phyloP scores from a whole-genome alignment of 768 basidiomycete species.

The Lepiota venenata region DNA sequence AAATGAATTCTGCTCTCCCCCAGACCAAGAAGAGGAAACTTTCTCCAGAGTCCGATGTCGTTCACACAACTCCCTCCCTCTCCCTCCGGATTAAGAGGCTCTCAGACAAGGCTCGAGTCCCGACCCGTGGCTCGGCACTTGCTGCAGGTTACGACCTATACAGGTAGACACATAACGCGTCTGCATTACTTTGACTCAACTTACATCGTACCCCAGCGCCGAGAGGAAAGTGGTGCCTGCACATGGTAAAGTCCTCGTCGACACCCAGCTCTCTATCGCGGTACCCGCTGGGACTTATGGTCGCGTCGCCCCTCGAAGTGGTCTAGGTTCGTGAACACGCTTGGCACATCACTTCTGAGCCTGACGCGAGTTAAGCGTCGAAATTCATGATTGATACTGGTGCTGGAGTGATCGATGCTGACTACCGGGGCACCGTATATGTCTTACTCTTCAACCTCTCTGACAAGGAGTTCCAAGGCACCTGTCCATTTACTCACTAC shows the following conservation, averaged over 20 bases:
- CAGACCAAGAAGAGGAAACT: constrained; percentile 61
- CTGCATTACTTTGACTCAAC: constrained; percentile 1
- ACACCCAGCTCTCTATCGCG: constrained; percentile 91
- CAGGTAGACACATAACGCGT: constrained; percentile 49
- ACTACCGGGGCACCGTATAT: constrained; percentile 90
- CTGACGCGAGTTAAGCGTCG: constrained; percentile 52
- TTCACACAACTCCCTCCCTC: constrained; percentile 32
- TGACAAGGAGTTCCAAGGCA: constrained; percentile 86
- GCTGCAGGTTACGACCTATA: constrained; percentile 97
- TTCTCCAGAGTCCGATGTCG: constrained; percentile 30
- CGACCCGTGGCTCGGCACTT: constrained; percentile 81
- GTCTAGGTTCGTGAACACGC: constrained; percentile 65
- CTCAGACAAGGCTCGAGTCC: constrained; percentile 77
- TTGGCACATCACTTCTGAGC: not conserved
- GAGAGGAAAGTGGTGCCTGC: constrained; percentile 84
- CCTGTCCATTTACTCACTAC: constrained; percentile 7
- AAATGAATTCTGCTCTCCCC: constrained; percentile 23
- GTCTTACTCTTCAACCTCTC: constrained; percentile 92
- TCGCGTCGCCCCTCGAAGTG: constrained; percentile 93
- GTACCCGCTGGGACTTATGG: constrained; percentile 94
- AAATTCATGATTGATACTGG: constrained; percentile 99
- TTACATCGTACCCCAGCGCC: constrained; percentile 47
- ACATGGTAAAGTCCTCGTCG: constrained; percentile 85
- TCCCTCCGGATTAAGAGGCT: constrained; percentile 82
- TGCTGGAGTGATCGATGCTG: constrained; percentile 95